These are phyloP conservation scores for Vitis amurensis DNA, from an alignment of 164 flowering plant species.

Conservation along the genomic window DNA sequence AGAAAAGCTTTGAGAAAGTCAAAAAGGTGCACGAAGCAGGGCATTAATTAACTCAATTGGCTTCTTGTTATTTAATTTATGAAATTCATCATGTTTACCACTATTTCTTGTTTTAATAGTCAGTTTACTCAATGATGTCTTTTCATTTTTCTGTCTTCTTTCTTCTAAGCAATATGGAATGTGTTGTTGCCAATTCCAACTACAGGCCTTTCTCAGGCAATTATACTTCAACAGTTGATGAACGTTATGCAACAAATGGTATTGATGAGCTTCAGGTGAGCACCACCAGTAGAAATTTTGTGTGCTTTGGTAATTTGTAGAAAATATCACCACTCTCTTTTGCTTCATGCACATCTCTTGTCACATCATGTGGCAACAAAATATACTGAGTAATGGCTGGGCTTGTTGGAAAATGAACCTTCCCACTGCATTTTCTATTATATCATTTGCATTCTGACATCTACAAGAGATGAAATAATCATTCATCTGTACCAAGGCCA, in stretches of 20 bases:
- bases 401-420: not conserved
- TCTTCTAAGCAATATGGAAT: not conserved
- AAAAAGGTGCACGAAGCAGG: too few species aligned
- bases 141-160: slow-evolving; percentile 1
- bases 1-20: too few species aligned
- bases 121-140: not conserved
- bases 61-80: too few species aligned
- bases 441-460: not conserved
- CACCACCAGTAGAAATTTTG: not conserved
- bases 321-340: slow-evolving; percentile 2
- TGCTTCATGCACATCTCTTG: not conserved
- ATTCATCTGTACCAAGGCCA: not conserved
- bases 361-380: not conserved
- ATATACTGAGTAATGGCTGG: not conserved
- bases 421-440: not conserved
- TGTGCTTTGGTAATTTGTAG: not conserved
- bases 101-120: not conserved
- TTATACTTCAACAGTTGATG: slow-evolving; percentile 14
- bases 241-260: slow-evolving; percentile 23
- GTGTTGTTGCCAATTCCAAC: not conserved
- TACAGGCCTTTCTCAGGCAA: slow-evolving; percentile 28
- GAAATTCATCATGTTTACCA: not conserved
- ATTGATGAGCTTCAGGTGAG: slow-evolving; percentile 33
- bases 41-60: too few species aligned
- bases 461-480: not conserved